Evolutionary conservation across 768 basidiomycete genomes (phyloP).

Genomic region (Postia placenta): DNA sequence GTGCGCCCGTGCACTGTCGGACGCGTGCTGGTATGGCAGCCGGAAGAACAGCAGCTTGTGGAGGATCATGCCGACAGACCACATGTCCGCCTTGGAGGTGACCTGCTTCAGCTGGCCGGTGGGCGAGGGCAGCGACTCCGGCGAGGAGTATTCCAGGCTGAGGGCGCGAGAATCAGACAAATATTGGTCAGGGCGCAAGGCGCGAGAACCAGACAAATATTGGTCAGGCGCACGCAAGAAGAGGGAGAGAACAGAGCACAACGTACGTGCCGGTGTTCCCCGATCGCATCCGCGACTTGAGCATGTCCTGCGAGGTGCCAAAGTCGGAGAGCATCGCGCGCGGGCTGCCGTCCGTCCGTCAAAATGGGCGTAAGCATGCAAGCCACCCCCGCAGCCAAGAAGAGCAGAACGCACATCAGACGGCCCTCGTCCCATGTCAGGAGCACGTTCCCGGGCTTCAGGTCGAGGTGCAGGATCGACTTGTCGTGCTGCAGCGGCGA

Average conservation of each 20-base stretch:
- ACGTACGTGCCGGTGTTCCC: constrained; percentile 90
- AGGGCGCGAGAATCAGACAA: constrained; percentile 26
- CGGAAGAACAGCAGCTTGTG: constrained; percentile 91
- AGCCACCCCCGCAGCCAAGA: not conserved
- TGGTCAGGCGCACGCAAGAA: constrained; percentile 54
- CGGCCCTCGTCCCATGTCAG: constrained; percentile 86
- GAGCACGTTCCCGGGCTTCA: constrained; percentile 92
- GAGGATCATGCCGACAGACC: constrained; percentile 95
- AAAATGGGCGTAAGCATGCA: constrained; percentile 1
- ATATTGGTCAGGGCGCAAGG: constrained; percentile 69
- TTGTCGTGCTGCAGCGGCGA: constrained; percentile 65
- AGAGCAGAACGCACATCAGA: constrained; percentile 60
- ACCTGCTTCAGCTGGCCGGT: constrained; percentile 65
- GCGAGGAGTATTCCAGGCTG: constrained; percentile 83
- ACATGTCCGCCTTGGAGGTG: constrained; percentile 91
- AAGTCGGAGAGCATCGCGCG: constrained; percentile 95
- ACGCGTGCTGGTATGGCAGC: constrained; percentile 74
- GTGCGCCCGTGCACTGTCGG: constrained; percentile 44
- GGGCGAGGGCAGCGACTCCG: constrained; percentile 75
- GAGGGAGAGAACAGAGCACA: not conserved
- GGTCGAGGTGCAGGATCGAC: constrained; percentile 86
- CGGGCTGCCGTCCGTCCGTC: constrained; percentile 45
- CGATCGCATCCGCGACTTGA: constrained; percentile 63
- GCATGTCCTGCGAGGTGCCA: constrained; percentile 90
- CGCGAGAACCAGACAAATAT: constrained; percentile 36